A percentile compares a stretch with the other conserved stretches of the same genome.
Conservation (phyloP, 768 basidiomycete genomes). For the Russula emetica region DNA sequence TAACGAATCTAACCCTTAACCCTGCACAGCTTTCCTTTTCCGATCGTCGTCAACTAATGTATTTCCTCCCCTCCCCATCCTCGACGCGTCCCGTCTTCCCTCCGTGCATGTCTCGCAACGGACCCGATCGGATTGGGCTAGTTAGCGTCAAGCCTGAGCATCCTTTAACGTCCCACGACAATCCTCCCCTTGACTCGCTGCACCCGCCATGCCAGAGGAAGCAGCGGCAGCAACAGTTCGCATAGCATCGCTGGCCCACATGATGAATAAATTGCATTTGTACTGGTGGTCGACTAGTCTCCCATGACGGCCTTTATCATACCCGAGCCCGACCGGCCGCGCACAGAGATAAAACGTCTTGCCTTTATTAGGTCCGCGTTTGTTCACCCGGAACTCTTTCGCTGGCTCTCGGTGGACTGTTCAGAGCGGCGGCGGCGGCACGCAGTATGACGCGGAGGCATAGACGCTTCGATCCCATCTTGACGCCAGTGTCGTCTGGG, state of each 20-base stretch:
- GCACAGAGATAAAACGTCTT: slow-evolving; percentile 81
- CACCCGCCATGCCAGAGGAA: neutral
- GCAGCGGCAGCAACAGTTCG: slow-evolving; percentile 32
- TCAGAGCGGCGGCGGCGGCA: slow-evolving; percentile 72
- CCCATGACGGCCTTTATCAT: slow-evolving; percentile 70
- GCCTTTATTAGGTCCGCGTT: slow-evolving; percentile 82
- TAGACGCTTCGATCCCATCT: too few relatives aligned
- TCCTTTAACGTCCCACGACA: too few relatives aligned
- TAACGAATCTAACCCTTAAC: too few relatives aligned
- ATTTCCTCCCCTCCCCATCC: too few relatives aligned
- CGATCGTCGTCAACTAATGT: too few relatives aligned
- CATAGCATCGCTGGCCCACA: slow-evolving; percentile 75
- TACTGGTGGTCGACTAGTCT: slow-evolving; percentile 69
- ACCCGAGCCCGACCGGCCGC: slow-evolving; percentile 84
- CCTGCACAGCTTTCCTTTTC: too few relatives aligned
- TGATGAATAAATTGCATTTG: slow-evolving; percentile 79
- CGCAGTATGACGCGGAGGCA: too few relatives aligned
- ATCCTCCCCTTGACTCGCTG: neutral
- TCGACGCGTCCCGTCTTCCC: too few relatives aligned
- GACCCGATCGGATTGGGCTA: too few relatives aligned
- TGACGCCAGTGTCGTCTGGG: too few relatives aligned
- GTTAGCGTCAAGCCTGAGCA: too few relatives aligned
- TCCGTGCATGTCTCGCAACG: too few relatives aligned
- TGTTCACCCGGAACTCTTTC: slow-evolving; percentile 77
- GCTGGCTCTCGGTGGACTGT: slow-evolving; percentile 68